Evolutionary conservation across 176 grass and related monocot genomes (phyloP).

Genomic region (Thalia dealbata): DNA sequence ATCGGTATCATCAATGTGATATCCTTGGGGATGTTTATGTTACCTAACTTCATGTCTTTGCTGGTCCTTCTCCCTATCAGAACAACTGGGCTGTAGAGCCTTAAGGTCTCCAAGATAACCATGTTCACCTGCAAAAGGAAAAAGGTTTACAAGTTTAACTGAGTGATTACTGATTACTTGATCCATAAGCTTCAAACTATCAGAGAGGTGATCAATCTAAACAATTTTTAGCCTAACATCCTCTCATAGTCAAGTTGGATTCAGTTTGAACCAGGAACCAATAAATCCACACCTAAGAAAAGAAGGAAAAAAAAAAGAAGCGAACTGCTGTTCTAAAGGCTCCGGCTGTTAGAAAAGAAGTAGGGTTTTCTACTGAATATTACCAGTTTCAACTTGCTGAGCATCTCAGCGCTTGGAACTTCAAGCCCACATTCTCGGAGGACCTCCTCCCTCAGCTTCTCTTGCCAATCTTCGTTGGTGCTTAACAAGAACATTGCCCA

Average conservation of each 20-base stretch:
- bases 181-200: too few species aligned
- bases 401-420: background rate
- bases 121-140: background rate
- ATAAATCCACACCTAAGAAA: too few species aligned
- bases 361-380: background rate
- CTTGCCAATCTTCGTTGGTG: slow-evolving; percentile 6
- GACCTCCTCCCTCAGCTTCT: slow-evolving; percentile 4
- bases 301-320: too few species aligned
- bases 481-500: slow-evolving; percentile 9
- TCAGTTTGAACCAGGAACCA: too few species aligned
- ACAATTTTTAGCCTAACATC: too few species aligned
- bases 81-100: background rate
- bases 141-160: background rate
- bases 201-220: too few species aligned
- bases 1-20: background rate
- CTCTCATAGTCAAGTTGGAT: too few species aligned
- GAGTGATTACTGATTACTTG: too few species aligned
- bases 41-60: background rate
- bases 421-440: background rate
- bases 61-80: background rate
- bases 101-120: slow-evolving; percentile 5
- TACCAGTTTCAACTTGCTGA: slow-evolving; percentile 11
- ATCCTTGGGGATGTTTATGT: background rate
- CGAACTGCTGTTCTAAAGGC: too few species aligned
- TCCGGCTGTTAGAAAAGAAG: background rate